phyloP scores from a whole-genome alignment of 805 yeast genomes.

The Wickerhamomyces bisporus region DNA sequence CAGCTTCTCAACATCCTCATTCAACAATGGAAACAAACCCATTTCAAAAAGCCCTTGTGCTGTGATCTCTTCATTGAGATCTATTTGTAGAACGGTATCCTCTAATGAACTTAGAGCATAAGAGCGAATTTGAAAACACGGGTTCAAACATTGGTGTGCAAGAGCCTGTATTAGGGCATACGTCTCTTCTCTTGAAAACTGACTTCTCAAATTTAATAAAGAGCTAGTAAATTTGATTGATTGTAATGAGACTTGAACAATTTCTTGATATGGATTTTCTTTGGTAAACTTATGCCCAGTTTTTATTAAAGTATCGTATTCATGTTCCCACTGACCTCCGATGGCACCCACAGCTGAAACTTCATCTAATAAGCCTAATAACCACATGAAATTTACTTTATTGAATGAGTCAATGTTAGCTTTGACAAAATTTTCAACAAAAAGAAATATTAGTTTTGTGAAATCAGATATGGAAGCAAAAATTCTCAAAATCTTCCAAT shows the following conservation, averaged over 20 bases:
- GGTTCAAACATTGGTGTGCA: slow-evolving; percentile 86
- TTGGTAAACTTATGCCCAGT: slow-evolving; percentile 39
- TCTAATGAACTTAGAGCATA: slow-evolving; percentile 63
- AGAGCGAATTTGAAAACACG: slow-evolving; percentile 70
- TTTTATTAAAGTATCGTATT: slow-evolving; percentile 39
- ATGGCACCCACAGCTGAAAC: slow-evolving; percentile 76
- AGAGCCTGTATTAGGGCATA: slow-evolving; percentile 72
- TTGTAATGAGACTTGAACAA: slow-evolving; percentile 53
- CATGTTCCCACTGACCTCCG: slow-evolving; percentile 74
- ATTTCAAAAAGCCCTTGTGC: slow-evolving; percentile 59
- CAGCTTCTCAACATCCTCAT: slow-evolving; percentile 61
- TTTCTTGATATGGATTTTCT: slow-evolving; percentile 45
- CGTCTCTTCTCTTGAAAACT: slow-evolving; percentile 28
- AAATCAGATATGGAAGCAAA: slow-evolving; percentile 41
- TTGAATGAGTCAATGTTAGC: slow-evolving; percentile 29
- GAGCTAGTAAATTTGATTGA: slow-evolving; percentile 59
- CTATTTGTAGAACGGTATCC: slow-evolving; percentile 31
- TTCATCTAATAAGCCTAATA: slow-evolving; percentile 71
- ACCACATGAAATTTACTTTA: slow-evolving; percentile 52
- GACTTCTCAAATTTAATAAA: slow-evolving; percentile 35
- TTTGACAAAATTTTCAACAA: slow-evolving; percentile 38
- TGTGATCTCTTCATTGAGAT: slow-evolving; percentile 34
- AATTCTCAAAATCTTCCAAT: slow-evolving; percentile 49
- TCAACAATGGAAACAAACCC: slow-evolving; percentile 70
- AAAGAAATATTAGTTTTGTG: slow-evolving; percentile 40